Evolutionary conservation across 257 asterid species (phyloP), one percentile per base, ranked within the genome.

Genomic region (Cordia subcordata): DNA sequence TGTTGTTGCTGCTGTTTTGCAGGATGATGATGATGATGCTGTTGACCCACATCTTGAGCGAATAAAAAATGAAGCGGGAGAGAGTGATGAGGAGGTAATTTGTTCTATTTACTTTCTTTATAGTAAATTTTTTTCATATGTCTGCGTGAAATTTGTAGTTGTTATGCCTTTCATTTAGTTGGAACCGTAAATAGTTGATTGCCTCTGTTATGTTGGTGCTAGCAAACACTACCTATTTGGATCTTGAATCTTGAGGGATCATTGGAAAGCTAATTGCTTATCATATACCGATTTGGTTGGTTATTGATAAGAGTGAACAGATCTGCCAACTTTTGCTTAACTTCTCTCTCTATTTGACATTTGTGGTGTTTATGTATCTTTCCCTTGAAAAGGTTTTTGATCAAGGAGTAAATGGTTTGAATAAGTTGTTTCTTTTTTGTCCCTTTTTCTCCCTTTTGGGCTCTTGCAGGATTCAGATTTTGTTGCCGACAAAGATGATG

Each of bases 1-100:
- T 63, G 96, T 85, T 55, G 87, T 79, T 67, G 77, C 86, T 40
- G 74, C 85, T 66, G 96, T 75, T 65, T 68, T 88, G 53, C 77
- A 61, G 72, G 72, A 70, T 45, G 79, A 77, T 42, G 80, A 84
- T 16, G 95, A 86, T 72, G 92, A 88, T 52, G 83, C 86, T 59
- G 93, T 86, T 59, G 99, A 92, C 64, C 94, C 94, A 16, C 94
- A 92, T 72, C 94, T 86, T 44, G 91, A 81, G 76, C 87, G 93
- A 60, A 86, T 88, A 64, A 86, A 68, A 83, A 88, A 88, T 67
- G 87, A 69, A 75, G 81, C 86, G 22, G 78, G 70, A 63, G 95
- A 77, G 50, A 95, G 81, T 38, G 90, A 81, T 58, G 95, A 86
- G 61, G 96, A 86, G 87, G 96, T 83, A 55, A 64, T 35, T 54